Evolutionary conservation across 345 rosid species (phyloP).

Genomic region (Citrus cavaleriei): DNA sequence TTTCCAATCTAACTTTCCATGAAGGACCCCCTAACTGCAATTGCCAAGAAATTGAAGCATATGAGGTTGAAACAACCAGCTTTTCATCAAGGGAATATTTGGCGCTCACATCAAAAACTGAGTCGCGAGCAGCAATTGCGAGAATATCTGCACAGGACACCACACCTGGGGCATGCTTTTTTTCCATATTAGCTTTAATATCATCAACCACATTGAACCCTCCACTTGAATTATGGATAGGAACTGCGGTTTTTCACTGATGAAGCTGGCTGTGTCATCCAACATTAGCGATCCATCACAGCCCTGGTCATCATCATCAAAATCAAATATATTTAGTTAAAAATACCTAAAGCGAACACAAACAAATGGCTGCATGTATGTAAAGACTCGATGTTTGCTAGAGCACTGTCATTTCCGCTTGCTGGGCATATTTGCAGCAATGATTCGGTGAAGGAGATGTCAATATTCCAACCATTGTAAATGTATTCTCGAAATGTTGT

Average conservation of each 20-base stretch:
- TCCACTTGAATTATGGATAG: constrained; percentile 38
- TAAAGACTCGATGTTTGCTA: neutral
- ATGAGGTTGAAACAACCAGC: neutral
- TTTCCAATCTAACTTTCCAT: constrained; percentile 43
- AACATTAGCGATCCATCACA: constrained; percentile 55
- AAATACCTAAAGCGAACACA: neutral
- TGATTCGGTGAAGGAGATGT: constrained; percentile 21
- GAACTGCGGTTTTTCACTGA: constrained; percentile 50
- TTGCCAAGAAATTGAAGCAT: neutral
- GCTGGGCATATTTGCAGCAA: constrained; percentile 13
- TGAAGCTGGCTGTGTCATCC: constrained; percentile 42
- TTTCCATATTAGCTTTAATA: constrained; percentile 45
- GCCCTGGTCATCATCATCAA: constrained; percentile 27
- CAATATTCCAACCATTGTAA: constrained; percentile 30
- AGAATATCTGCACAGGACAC: neutral
- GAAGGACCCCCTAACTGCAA: constrained; percentile 51
- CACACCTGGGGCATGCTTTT: constrained; percentile 39
- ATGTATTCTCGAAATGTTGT: constrained; percentile 18
- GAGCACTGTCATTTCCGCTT: constrained; percentile 19
- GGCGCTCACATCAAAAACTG: constrained; percentile 21
- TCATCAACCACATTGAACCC: constrained; percentile 45
- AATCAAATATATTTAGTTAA: neutral
- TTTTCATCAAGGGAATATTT: too few species aligned
- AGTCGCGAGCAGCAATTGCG: neutral
- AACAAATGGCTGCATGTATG: too few species aligned